Conservation (phyloP, 2,329 filamentous ascomycete genomes). For the Talaromyces amestolkiae region DNA sequence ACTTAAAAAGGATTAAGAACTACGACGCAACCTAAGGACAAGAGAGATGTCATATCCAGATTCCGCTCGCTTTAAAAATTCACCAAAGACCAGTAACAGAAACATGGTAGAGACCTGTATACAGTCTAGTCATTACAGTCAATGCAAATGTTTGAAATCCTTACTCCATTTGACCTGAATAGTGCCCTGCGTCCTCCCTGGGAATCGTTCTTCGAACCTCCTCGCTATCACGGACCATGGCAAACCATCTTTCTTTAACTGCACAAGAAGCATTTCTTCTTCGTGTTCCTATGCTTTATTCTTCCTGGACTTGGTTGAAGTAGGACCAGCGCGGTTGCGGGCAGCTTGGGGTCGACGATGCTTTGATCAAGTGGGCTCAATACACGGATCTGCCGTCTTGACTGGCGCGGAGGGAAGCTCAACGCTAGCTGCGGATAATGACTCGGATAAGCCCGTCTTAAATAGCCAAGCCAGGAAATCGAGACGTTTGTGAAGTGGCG, state of each 20-base stretch:
- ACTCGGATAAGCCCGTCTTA: neutral
- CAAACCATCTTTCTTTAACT: neutral
- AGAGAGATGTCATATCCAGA: neutral
- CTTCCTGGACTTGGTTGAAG: neutral
- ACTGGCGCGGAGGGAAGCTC: neutral
- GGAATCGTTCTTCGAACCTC: neutral
- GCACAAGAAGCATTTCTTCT: too few relatives aligned
- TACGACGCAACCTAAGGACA: neutral
- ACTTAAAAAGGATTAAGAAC: neutral
- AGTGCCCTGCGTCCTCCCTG: neutral
- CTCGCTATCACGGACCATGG: neutral
- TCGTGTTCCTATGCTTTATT: neutral
- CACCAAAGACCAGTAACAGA: neutral
- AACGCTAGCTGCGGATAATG: neutral
- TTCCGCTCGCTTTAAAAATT: neutral
- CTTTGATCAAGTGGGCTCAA: neutral
- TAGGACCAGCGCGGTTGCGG: neutral
- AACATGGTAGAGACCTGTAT: too few relatives aligned
- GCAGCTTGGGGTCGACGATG: neutral
- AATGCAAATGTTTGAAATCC: neutral
- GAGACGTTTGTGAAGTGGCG: neutral
- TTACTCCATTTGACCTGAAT: neutral
- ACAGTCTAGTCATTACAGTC: neutral
- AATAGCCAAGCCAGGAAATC: neutral
- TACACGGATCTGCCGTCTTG: neutral